Percentiles rank a stretch among this genome's conserved stretches.
Conservation (phyloP, 2,329 filamentous ascomycete species). For the Sclerotinia trifoliorum region DNA sequence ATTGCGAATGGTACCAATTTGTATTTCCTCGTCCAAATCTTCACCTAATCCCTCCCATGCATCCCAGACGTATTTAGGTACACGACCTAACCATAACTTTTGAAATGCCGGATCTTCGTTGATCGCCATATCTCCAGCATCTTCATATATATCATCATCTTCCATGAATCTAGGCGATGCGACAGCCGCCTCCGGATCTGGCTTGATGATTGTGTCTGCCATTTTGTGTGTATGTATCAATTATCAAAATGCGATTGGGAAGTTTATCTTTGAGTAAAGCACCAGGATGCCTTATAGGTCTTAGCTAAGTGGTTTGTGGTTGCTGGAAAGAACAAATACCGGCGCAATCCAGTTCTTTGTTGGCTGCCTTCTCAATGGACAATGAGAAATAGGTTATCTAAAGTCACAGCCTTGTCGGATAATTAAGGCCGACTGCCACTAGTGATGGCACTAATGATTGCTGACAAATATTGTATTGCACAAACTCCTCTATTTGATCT, state of each 20-base stretch:
- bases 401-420: constrained; percentile 20
- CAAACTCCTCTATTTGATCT: not conserved
- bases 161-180: constrained; percentile 45
- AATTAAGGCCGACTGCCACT: not conserved
- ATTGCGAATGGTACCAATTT: constrained; percentile 68
- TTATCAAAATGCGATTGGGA: not conserved
- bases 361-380: not conserved
- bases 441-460: not conserved
- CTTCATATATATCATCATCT: constrained; percentile 71
- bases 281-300: not conserved
- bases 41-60: constrained; percentile 63
- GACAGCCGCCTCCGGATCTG: constrained; percentile 48
- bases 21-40: constrained; percentile 77
- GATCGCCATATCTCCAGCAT: constrained; percentile 64
- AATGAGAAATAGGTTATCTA: not conserved
- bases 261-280: not conserved
- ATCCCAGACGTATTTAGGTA: constrained; percentile 79
- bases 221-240: constrained; percentile 28
- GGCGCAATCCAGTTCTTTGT: constrained; percentile 7
- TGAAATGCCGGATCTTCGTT: constrained; percentile 41
- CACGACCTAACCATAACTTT: constrained; percentile 67
- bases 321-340: constrained; percentile 1
- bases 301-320: not conserved
- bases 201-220: constrained; percentile 46
- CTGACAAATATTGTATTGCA: constrained; percentile 6